Base-by-base conservation (phyloP, 345 rosid species). In the Moricandia moricandioides region DNA sequence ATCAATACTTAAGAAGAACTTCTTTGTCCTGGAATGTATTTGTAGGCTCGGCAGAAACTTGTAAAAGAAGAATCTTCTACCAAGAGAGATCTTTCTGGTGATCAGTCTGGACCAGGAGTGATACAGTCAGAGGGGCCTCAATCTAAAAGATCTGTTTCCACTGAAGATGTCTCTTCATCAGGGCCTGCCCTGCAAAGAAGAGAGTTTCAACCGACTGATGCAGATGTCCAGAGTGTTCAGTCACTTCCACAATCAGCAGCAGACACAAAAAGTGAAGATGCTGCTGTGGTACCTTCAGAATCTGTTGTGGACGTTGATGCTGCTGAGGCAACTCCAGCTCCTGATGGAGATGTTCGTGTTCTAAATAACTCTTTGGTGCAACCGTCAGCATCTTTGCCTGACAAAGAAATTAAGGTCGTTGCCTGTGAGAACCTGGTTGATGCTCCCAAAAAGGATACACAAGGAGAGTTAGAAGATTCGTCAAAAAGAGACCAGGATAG, bases 11-110 rank as follows among this genome's bases (percentile, higher is more conserved):
- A 35, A 58, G 5, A 40, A 40, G 62, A 68, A 56, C 17, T 60
- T 68, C 12, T 76, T 52, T 31, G 58, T 58, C 70, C 3, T 71
- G 21, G 26, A 61, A 60, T 49, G 37, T 24, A 45, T 79, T 79
- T 82, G 62, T 83, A 89, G 96, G 89, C 83, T 73, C 83, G 81
- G 31, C 85, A 84, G 79, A 82, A 67, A 62, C 71, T 69, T 59
- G 76, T 86, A 14, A 45, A 75, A 56, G 83, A 79, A 7, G 83
- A 84, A 74, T 78, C 84, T 77, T 73, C 79, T 55, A 82, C 59
- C 31, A 61, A 67, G 67, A 77, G 70, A 73, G 84, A 79, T 77
- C 11, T 73, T 70, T 43, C 66, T 67, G 43, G 58, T 62, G 89
- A 87, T 49, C 82, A 79, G 64, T 52, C 75, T 67, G 65, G 49